phyloP scores from a whole-genome alignment of 2,329 filamentous ascomycete genomes.

The Cordyceps pruinosa region DNA sequence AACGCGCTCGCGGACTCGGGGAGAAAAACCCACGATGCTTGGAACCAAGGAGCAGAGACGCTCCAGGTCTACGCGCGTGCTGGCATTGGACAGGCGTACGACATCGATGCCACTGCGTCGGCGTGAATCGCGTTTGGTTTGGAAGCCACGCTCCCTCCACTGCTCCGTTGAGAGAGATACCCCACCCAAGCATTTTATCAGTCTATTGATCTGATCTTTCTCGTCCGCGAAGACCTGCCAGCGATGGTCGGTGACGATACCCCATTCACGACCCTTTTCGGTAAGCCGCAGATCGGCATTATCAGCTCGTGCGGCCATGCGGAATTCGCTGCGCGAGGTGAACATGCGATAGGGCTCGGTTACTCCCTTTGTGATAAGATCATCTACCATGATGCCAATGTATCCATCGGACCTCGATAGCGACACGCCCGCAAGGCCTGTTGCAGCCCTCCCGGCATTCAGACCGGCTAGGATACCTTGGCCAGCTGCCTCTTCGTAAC shows the following conservation, averaged over 20 bases:
- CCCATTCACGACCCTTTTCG: slow-evolving; percentile 64
- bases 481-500: slow-evolving; percentile 93
- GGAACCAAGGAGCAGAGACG: slow-evolving; percentile 53
- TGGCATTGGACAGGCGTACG: slow-evolving; percentile 58
- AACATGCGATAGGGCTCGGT: slow-evolving; percentile 98
- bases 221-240: slow-evolving; percentile 67
- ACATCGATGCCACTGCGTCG: slow-evolving; percentile 72
- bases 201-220: slow-evolving; percentile 57
- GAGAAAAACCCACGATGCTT: slow-evolving; percentile 45
- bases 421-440: slow-evolving; percentile 56
- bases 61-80: slow-evolving; percentile 36
- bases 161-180: slow-evolving; percentile 52
- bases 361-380: slow-evolving; percentile 92
- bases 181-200: slow-evolving; percentile 54
- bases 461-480: slow-evolving; percentile 90
- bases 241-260: slow-evolving; percentile 69
- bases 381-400: slow-evolving; percentile 98
- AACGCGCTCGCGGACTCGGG: slow-evolving; percentile 60
- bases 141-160: slow-evolving; percentile 67
- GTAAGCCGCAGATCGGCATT: slow-evolving; percentile 90
- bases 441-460: slow-evolving; percentile 80
- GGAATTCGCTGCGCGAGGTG: slow-evolving; percentile 89
- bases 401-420: slow-evolving; percentile 83
- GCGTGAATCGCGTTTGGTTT: slow-evolving; percentile 57
- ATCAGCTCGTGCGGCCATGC: slow-evolving; percentile 85